Conservation (phyloP, 257 asterid genomes). For the Lycium ferocissimum region DNA sequence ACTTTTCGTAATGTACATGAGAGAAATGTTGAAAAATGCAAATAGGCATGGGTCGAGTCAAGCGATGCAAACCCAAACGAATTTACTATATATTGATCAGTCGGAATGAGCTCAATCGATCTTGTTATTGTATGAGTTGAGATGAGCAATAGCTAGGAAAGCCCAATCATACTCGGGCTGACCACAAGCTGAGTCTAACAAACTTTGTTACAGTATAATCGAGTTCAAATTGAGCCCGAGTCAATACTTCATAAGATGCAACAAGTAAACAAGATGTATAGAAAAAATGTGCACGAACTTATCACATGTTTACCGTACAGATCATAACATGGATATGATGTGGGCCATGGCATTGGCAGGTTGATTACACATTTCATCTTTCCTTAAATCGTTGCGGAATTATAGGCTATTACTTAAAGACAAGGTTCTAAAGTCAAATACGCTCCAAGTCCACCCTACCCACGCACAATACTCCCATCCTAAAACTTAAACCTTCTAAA, state of each 20-base stretch:
- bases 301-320: conserved; percentile 26
- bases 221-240: background rate
- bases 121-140: too few relatives aligned
- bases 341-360: background rate
- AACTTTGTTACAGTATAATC: background rate
- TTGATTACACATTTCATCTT: conserved; percentile 8
- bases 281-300: background rate
- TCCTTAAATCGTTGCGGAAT: conserved; percentile 7
- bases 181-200: too few relatives aligned
- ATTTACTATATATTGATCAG: too few relatives aligned
- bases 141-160: too few relatives aligned
- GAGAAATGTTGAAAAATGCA: too few relatives aligned
- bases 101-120: too few relatives aligned
- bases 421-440: background rate
- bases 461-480: background rate
- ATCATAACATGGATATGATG: background rate
- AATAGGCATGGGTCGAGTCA: too few relatives aligned
- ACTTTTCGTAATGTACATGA: too few relatives aligned
- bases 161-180: too few relatives aligned
- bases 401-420: background rate
- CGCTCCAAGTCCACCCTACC: background rate
- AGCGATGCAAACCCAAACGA: too few relatives aligned
- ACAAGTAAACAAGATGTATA: background rate
- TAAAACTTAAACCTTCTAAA: background rate
- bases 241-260: background rate